A percentile compares a stretch with the other conserved stretches of the same genome.
These are phyloP conservation scores for Veloboletus limbatus DNA, from an alignment of 1,284 basidiomycete genomes.

Conservation along the genomic window DNA sequence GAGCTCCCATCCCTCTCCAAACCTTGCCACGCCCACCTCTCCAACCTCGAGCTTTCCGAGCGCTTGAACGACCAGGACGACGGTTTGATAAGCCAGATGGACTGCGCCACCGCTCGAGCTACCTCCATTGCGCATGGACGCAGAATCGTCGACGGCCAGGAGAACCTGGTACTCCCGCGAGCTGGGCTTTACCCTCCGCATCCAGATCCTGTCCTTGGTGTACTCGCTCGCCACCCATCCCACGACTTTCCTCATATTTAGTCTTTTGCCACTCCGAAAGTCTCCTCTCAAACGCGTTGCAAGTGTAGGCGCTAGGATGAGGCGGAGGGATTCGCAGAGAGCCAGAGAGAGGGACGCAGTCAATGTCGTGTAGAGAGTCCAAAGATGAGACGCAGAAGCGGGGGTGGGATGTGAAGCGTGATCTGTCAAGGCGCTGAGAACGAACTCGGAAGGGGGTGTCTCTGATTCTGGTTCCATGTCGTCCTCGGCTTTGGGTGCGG, in stretches of 20 bases:
- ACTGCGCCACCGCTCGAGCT: conserved; percentile 85
- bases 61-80: conserved; percentile 90
- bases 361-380: conserved; percentile 87
- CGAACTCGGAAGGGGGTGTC: conserved; percentile 33
- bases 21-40: conserved; percentile 89
- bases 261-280: conserved; percentile 95
- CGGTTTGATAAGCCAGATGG: conserved; percentile 92
- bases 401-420: conserved; percentile 32
- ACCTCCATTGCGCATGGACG: conserved; percentile 94
- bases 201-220: conserved; percentile 99
- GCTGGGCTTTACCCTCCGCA: conserved; percentile 90
- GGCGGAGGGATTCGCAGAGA: conserved; percentile 93
- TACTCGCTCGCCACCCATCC: conserved; percentile 98
- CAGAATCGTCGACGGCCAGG: conserved; percentile 93
- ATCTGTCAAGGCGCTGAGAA: conserved; percentile 63
- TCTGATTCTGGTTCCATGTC: conserved; percentile 35
- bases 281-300: conserved; percentile 96
- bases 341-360: conserved; percentile 91
- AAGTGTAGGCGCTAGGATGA: conserved; percentile 93
- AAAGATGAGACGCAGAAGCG: conserved; percentile 61
- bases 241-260: conserved; percentile 99
- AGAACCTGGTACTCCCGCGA: conserved; percentile 96
- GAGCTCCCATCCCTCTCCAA: conserved; percentile 86
- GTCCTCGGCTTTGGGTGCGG: conserved; percentile 33
- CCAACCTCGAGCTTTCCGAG: conserved; percentile 93